Evolutionary conservation across 163 green algal genomes (phyloP).

Genomic region (Scenedesmus sp.): DNA sequence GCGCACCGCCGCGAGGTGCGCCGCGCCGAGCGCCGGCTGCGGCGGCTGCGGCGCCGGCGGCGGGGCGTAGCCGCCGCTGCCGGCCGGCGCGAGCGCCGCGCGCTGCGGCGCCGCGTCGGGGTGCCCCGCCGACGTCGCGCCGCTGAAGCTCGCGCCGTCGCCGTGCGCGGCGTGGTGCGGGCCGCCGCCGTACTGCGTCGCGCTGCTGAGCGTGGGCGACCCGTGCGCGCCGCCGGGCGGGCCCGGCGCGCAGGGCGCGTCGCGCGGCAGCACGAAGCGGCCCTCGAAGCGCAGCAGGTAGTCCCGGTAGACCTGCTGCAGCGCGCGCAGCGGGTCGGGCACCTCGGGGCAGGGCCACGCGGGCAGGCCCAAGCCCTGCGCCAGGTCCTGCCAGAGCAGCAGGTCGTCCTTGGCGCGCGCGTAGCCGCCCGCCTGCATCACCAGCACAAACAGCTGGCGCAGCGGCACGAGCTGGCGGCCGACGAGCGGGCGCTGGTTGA

Average conservation of each 20-base stretch:
- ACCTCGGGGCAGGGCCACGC: constrained; percentile 27
- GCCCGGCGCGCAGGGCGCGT: neutral
- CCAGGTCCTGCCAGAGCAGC: constrained; percentile 37
- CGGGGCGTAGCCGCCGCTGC: neutral
- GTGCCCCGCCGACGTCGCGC: too few species aligned
- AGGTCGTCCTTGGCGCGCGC: constrained; percentile 11
- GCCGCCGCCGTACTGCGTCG: neutral
- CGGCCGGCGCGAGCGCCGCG: neutral
- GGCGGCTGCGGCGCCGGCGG: neutral
- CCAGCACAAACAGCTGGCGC: constrained; percentile 37
- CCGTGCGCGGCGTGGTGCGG: constrained; percentile 3
- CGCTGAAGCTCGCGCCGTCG: neutral
- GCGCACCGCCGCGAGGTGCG: neutral
- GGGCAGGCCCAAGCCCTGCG: constrained; percentile 13
- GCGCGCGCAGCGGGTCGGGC: constrained; percentile 22
- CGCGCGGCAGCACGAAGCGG: constrained; percentile 4
- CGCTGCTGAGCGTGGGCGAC: neutral
- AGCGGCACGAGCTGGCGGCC: constrained; percentile 24
- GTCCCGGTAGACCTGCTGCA: constrained; percentile 39
- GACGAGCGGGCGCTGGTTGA: constrained; percentile 25
- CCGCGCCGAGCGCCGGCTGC: neutral
- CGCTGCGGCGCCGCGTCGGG: too few species aligned
- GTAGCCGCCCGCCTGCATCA: constrained; percentile 22
- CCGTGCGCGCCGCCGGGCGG: neutral
- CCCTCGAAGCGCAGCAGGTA: constrained; percentile 44